Conservation (phyloP, 1,139 yeast species). For the Geotrichum europaeum region DNA sequence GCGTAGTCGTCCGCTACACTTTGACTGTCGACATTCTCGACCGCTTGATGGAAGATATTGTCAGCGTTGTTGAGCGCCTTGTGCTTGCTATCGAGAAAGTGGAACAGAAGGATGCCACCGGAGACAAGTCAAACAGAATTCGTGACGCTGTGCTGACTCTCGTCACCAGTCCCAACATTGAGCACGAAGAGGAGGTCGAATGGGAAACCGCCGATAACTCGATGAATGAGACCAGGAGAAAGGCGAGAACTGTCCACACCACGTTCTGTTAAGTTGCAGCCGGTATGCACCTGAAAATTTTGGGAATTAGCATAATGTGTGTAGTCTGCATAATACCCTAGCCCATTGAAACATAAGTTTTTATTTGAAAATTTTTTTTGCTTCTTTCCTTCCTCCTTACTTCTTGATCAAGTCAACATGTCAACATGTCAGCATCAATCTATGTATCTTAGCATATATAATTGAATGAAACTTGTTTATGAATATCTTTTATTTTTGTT, state of each 20-base stretch:
- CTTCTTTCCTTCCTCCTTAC: not conserved
- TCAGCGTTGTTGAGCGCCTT: conserved; percentile 51
- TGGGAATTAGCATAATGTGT: not conserved
- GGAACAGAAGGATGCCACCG: not conserved
- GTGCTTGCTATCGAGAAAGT: conserved; percentile 38
- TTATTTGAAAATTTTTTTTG: not conserved
- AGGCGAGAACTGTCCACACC: conserved; percentile 1
- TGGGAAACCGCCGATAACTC: conserved; percentile 5
- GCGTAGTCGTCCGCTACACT: conserved; percentile 78
- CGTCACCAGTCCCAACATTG: conserved; percentile 12
- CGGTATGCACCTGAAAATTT: not conserved
- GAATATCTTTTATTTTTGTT: not conserved
- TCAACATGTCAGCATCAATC: not conserved
- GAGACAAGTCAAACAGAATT: not conserved
- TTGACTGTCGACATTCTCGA: conserved; percentile 68
- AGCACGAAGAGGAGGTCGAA: conserved; percentile 12
- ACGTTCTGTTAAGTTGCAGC: conserved; percentile 6
- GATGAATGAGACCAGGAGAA: conserved; percentile 1
- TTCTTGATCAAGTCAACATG: not conserved
- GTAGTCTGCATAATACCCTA: not conserved
- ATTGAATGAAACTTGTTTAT: not conserved
- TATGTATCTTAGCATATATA: not conserved
- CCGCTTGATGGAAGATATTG: conserved; percentile 61
- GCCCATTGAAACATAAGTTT: not conserved
- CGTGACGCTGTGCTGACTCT: conserved; percentile 11